These are phyloP conservation scores for Curvularia hawaiiensis DNA, from an alignment of 2,329 filamentous ascomycete genomes.

Conservation along the genomic window DNA sequence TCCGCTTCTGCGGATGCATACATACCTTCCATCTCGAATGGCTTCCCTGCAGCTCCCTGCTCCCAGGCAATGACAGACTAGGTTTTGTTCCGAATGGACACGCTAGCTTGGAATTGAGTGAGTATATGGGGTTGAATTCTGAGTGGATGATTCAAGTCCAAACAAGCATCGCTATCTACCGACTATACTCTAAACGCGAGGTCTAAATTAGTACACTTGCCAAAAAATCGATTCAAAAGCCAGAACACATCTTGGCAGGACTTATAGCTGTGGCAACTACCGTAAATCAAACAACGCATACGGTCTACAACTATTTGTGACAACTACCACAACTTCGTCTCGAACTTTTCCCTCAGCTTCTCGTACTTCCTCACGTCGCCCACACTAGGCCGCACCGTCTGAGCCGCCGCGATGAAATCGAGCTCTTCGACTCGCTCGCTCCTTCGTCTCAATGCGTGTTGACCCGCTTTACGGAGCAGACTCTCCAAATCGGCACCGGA, in stretches of 20 bases:
- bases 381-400: conserved; percentile 57
- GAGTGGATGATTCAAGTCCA: background rate
- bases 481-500: conserved; percentile 71
- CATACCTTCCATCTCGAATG: no score
- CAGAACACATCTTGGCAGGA: background rate
- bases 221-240: background rate
- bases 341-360: conserved; percentile 56
- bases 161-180: background rate
- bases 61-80: no score
- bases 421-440: conserved; percentile 53
- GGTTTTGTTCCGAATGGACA: no score
- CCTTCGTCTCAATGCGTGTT: conserved; percentile 58
- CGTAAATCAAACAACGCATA: no score
- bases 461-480: conserved; percentile 63
- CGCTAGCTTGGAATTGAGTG: no score
- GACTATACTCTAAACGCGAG: background rate
- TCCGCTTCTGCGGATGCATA: no score
- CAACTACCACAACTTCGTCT: conserved; percentile 24
- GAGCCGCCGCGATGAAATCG: conserved; percentile 53
- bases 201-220: background rate
- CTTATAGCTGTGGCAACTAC: background rate
- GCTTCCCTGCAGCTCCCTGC: no score
- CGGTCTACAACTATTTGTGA: no score
- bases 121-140: background rate
- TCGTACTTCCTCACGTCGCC: conserved; percentile 63